Evolutionary conservation across 176 grass and related monocot species (phyloP).

Genomic region (Cenchrus purpureus): DNA sequence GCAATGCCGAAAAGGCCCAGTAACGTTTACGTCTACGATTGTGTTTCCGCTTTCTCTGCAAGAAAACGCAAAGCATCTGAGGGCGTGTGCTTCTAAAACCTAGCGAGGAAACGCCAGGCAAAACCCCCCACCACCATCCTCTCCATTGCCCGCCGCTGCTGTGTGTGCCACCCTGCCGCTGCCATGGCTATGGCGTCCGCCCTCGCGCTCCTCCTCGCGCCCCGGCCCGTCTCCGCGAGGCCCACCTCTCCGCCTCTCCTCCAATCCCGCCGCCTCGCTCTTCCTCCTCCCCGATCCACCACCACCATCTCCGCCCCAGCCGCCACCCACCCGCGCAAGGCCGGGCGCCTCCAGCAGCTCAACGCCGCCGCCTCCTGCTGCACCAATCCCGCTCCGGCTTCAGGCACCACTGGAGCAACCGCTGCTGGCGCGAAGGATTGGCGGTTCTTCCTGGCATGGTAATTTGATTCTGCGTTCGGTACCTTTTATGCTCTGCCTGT

Average conservation of each 20-base stretch:
- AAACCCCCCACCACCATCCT: background rate
- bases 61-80: background rate
- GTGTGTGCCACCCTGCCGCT: background rate
- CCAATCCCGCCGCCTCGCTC: background rate
- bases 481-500: background rate
- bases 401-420: background rate
- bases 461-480: background rate
- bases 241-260: background rate
- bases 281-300: background rate
- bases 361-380: conserved; percentile 10
- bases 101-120: background rate
- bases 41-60: background rate
- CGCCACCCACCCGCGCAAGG: background rate
- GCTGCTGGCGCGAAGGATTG: background rate
- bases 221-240: background rate
- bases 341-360: background rate
- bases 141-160: background rate
- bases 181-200: conserved; percentile 46
- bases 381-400: background rate
- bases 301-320: background rate
- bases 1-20: no score
- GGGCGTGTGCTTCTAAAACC: background rate
- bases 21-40: background rate
- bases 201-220: conserved; percentile 36
- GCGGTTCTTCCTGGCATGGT: conserved; percentile 30